Evolutionary conservation across 352 stramenopile genomes (phyloP).

Genomic region (Pythium chondricola): DNA sequence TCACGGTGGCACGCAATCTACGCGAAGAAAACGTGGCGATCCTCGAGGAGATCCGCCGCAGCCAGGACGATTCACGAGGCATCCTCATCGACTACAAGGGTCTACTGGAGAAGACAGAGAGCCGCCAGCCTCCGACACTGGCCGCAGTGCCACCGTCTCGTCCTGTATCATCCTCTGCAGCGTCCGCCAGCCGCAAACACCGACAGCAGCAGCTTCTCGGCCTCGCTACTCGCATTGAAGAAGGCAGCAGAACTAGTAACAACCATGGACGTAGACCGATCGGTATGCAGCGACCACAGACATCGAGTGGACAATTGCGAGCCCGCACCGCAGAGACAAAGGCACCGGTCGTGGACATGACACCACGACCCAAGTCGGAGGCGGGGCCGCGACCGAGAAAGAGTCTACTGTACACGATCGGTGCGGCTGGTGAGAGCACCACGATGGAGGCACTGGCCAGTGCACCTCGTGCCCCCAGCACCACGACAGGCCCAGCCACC

Average conservation of each 20-base stretch:
- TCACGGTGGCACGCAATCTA: conserved; percentile 51
- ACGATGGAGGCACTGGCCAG: not conserved
- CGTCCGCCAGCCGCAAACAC: conserved; percentile 30
- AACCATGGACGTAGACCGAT: not conserved
- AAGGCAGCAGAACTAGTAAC: conserved; percentile 7
- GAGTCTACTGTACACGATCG: conserved; percentile 7
- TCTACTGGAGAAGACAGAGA: conserved; percentile 34
- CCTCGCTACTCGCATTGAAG: conserved; percentile 4
- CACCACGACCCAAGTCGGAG: conserved; percentile 7
- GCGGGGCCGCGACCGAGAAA: not conserved
- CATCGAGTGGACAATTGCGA: conserved; percentile 8
- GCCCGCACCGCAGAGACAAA: not conserved
- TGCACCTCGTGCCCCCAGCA: not conserved
- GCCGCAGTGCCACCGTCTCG: not conserved
- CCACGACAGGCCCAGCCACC: not conserved
- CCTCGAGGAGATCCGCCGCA: conserved; percentile 56
- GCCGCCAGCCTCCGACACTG: not conserved
- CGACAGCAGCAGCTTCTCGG: conserved; percentile 39
- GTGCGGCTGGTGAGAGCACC: not conserved
- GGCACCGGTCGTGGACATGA: not conserved
- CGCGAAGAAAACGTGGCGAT: conserved; percentile 66
- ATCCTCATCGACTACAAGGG: conserved; percentile 67
- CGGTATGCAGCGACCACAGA: conserved; percentile 15
- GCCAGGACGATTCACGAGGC: conserved; percentile 56
- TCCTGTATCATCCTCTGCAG: conserved; percentile 11